Conservation (phyloP, 441 rosid species). For the Isatis lusitanica region DNA sequence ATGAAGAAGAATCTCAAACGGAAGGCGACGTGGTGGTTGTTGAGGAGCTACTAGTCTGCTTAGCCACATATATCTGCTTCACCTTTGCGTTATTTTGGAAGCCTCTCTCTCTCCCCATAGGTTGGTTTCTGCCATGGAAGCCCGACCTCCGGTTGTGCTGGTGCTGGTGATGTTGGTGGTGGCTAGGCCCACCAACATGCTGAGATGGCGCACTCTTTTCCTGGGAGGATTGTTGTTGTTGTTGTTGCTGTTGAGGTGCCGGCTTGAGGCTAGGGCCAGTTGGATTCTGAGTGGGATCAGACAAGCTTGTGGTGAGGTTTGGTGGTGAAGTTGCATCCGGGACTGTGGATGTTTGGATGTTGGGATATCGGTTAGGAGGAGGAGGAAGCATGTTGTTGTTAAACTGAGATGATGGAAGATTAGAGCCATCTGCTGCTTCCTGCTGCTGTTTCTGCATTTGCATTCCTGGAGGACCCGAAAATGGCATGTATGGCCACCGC, state of each 20-base stretch:
- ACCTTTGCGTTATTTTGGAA: constrained; percentile 56
- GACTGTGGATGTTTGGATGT: constrained; percentile 45
- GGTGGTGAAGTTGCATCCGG: constrained; percentile 39
- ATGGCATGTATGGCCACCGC: constrained; percentile 80
- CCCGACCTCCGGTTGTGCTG: constrained; percentile 55
- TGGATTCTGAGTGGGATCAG: constrained; percentile 40
- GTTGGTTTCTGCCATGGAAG: constrained; percentile 76
- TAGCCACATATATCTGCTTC: constrained; percentile 98
- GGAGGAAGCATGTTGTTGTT: constrained; percentile 54
- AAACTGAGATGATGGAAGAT: constrained; percentile 50
- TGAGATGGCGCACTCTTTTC: constrained; percentile 55
- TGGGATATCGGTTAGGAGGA: constrained; percentile 50
- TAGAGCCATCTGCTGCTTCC: constrained; percentile 43
- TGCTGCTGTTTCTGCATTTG: constrained; percentile 67
- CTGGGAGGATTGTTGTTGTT: constrained; percentile 43
- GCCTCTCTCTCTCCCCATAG: constrained; percentile 60
- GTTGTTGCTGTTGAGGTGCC: constrained; percentile 30
- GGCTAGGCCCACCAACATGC: constrained; percentile 52
- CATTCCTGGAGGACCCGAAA: constrained; percentile 54
- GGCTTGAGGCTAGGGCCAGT: constrained; percentile 40
- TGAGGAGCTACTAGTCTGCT: constrained; percentile 53
- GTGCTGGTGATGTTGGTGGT: constrained; percentile 30
- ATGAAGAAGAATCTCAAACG: constrained; percentile 25
- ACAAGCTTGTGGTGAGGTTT: constrained; percentile 37
- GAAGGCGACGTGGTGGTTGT: constrained; percentile 32